Conservation (phyloP, 495 filamentous ascomycete species). For the Penicillium manginii region DNA sequence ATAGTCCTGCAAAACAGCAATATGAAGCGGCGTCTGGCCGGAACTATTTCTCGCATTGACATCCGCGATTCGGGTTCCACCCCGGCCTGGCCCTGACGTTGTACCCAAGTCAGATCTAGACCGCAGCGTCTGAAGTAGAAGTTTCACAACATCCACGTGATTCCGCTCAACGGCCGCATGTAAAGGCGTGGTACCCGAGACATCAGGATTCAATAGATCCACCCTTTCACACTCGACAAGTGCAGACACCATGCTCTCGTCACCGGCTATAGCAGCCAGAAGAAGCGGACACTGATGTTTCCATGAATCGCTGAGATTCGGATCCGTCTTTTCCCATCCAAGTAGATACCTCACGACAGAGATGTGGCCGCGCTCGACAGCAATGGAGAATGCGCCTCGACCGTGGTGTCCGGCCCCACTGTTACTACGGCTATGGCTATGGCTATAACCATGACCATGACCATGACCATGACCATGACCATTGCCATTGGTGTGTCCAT, state of each 20-base stretch:
- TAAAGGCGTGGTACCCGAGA: constrained; percentile 26
- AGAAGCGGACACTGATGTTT: constrained; percentile 27
- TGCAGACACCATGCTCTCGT: constrained; percentile 17
- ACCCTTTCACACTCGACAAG: constrained; percentile 20
- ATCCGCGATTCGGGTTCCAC: background rate
- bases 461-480: background rate
- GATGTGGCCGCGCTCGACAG: constrained; percentile 18
- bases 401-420: constrained; percentile 1
- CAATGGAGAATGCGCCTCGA: constrained; percentile 26
- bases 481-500: background rate
- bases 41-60: constrained; percentile 25
- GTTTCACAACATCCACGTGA: constrained; percentile 11
- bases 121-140: background rate
- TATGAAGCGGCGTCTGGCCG: constrained; percentile 24
- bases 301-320: constrained; percentile 28
- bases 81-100: no score
- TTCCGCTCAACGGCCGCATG: constrained; percentile 16
- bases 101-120: background rate
- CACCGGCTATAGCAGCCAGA: constrained; percentile 19
- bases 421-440: background rate
- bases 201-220: constrained; percentile 23
- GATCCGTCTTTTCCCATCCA: constrained; percentile 26
- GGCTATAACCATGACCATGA: background rate
- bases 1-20: constrained; percentile 23
- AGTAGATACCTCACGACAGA: constrained; percentile 23